Percentiles rank a stretch among this genome's conserved stretches.
Evolutionary conservation across 2,329 filamentous ascomycete genomes (phyloP).

Genomic region (Aspergillus hortae): DNA sequence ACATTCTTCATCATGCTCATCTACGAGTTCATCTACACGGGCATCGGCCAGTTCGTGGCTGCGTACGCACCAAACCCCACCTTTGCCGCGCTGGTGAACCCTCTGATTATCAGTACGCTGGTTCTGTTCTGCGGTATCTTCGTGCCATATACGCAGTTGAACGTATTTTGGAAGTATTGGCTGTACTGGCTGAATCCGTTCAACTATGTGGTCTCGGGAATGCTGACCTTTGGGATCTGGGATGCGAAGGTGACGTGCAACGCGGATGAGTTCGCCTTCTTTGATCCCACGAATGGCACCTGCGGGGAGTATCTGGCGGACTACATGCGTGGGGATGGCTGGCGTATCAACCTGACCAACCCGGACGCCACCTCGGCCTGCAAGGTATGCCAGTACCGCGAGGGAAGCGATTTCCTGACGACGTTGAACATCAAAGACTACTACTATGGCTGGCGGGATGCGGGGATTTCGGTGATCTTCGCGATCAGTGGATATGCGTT

Average conservation of each 20-base stretch:
- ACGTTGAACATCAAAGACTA: slow-evolving; percentile 60
- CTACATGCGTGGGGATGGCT: slow-evolving; percentile 49
- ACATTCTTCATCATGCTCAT: slow-evolving; percentile 70
- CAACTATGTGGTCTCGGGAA: slow-evolving; percentile 57
- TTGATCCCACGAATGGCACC: slow-evolving; percentile 40
- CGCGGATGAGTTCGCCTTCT: slow-evolving; percentile 48
- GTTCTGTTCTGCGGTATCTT: slow-evolving; percentile 69
- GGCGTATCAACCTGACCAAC: slow-evolving; percentile 54
- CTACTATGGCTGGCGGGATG: slow-evolving; percentile 65
- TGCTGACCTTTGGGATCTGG: slow-evolving; percentile 54
- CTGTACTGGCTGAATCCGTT: slow-evolving; percentile 59
- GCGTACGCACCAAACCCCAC: slow-evolving; percentile 66
- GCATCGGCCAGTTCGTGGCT: slow-evolving; percentile 75
- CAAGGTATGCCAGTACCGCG: slow-evolving; percentile 58
- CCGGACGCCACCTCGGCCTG: slow-evolving; percentile 56
- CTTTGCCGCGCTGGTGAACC: slow-evolving; percentile 71
- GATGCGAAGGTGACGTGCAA: slow-evolving; percentile 47
- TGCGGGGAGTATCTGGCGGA: slow-evolving; percentile 56
- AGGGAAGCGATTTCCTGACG: slow-evolving; percentile 57
- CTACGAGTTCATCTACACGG: slow-evolving; percentile 68
- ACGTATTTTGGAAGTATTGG: slow-evolving; percentile 68
- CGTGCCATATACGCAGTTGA: slow-evolving; percentile 59
- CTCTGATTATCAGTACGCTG: slow-evolving; percentile 71
- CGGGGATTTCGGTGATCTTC: slow-evolving; percentile 57
- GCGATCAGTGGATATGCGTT: slow-evolving; percentile 52